Evolutionary conservation across 2,329 filamentous ascomycete species (phyloP).

Genomic region (Botryotinia calthae): DNA sequence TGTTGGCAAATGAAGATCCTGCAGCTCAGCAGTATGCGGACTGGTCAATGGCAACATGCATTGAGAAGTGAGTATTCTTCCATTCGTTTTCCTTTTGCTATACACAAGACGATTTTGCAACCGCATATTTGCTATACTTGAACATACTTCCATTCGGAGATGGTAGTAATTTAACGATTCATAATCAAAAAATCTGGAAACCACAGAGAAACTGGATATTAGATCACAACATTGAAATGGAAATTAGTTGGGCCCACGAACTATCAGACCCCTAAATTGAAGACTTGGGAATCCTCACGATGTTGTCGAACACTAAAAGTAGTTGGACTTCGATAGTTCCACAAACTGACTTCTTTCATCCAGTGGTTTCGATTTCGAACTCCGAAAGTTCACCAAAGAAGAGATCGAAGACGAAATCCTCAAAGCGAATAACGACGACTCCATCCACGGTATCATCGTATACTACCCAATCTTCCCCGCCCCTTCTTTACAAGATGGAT

Average conservation of each 20-base stretch:
- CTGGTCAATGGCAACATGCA: slow-evolving; percentile 94
- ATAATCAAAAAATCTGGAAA: neutral
- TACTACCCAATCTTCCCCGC: slow-evolving; percentile 93
- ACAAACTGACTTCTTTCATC: slow-evolving; percentile 20
- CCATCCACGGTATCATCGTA: slow-evolving; percentile 85
- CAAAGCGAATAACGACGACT: slow-evolving; percentile 73
- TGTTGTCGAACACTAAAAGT: neutral
- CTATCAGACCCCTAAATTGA: neutral
- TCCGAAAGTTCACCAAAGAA: slow-evolving; percentile 82
- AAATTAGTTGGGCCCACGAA: no score
- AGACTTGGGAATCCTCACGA: neutral
- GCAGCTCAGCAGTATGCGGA: slow-evolving; percentile 92
- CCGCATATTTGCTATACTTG: neutral
- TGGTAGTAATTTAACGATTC: neutral
- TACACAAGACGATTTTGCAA: neutral
- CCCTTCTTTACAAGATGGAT: slow-evolving; percentile 84
- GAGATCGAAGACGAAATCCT: slow-evolving; percentile 86
- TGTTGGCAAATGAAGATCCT: slow-evolving; percentile 88
- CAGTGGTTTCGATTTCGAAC: slow-evolving; percentile 86
- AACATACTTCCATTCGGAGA: neutral
- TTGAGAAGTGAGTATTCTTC: slow-evolving; percentile 73
- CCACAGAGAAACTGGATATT: neutral
- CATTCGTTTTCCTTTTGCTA: neutral
- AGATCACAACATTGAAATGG: neutral
- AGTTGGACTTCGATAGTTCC: neutral